These are phyloP conservation scores for Tetrapisispora arboricola DNA, from an alignment of 805 yeast genomes.

Conservation along the genomic window DNA sequence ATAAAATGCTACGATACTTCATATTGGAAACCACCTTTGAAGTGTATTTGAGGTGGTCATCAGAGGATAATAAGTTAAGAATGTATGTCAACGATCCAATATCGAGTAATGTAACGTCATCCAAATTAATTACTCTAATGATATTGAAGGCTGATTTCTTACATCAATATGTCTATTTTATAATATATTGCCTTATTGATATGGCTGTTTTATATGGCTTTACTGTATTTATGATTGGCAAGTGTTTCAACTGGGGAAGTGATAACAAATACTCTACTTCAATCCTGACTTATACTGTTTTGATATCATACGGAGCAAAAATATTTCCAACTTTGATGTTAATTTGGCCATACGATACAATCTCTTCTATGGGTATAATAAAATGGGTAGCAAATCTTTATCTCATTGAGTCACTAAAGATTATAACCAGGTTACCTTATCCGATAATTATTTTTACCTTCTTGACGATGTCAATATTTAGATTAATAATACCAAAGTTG, in stretches of 20 bases:
- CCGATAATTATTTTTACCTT: constrained; percentile 13
- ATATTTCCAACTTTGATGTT: constrained; percentile 86
- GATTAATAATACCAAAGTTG: constrained; percentile 15
- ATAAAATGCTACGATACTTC: constrained; percentile 38
- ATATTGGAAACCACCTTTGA: constrained; percentile 67
- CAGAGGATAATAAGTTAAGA: constrained; percentile 42
- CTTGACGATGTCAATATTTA: constrained; percentile 11
- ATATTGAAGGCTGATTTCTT: constrained; percentile 30
- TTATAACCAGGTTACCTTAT: constrained; percentile 32
- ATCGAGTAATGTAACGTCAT: not conserved
- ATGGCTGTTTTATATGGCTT: constrained; percentile 33
- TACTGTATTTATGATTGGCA: constrained; percentile 25
- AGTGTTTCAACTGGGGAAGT: constrained; percentile 24
- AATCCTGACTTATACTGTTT: constrained; percentile 51
- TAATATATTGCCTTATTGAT: constrained; percentile 41
- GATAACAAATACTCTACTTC: constrained; percentile 10
- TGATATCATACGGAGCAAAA: constrained; percentile 70
- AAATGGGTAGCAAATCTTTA: constrained; percentile 50
- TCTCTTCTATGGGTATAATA: constrained; percentile 50
- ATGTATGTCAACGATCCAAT: not conserved
- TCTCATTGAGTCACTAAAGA: constrained; percentile 52
- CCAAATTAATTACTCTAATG: constrained; percentile 20
- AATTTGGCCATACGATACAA: constrained; percentile 93
- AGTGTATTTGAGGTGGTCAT: constrained; percentile 86
- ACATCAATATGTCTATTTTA: constrained; percentile 48